Evolutionary conservation across 306 rosid species (phyloP), one percentile per base, ranked within the genome.

Genomic region (Gillenia trifoliata): DNA sequence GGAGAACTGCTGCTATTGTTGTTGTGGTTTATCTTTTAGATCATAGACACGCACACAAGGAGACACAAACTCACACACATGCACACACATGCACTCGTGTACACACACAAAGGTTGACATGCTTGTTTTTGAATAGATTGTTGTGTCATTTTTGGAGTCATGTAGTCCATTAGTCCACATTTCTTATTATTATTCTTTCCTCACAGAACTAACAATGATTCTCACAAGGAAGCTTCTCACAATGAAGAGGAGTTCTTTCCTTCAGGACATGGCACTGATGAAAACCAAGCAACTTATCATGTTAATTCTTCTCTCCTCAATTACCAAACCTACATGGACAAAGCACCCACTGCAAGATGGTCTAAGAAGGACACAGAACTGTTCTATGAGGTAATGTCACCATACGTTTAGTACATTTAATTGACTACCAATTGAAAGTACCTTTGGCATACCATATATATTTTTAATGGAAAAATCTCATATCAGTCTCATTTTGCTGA

Each of bases 271-370:
- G 85, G 78, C 66, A 75, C 79, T 62, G 86, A 79, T 79, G 90
- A 86, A 66, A 81, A 86, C 66, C 85, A 86, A 76, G 76, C 75
- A 8, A 76, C n/a, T 56, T 81, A 75, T 73, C 75, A 31, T 16
- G 71, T 77, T 63, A 75, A 81, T 72, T 4, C 87, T 38, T 7
- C 77, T 66, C 50, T 73, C 70, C 71, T 79, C 63, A 94, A 92
- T 85, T 92, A 90, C 82, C 96, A 89, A 54, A 75, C 96, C 40
- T 94, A 77, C 86, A 88, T 87, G 91, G 80, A 87, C 72, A 94
- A 86, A 87, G 56, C 90, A 71, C 93, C 91, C 19, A 74, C 85
- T 68, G 79, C 81, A 40, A 92, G 87, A 82, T 94, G 99, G 99
- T 77, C 93, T 23, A 86, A 86, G 82, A 88, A 85, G 56, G 99